Base-by-base conservation (phyloP, 225 moss, liverwort and hornwort species). In the Climacium dendroides region DNA sequence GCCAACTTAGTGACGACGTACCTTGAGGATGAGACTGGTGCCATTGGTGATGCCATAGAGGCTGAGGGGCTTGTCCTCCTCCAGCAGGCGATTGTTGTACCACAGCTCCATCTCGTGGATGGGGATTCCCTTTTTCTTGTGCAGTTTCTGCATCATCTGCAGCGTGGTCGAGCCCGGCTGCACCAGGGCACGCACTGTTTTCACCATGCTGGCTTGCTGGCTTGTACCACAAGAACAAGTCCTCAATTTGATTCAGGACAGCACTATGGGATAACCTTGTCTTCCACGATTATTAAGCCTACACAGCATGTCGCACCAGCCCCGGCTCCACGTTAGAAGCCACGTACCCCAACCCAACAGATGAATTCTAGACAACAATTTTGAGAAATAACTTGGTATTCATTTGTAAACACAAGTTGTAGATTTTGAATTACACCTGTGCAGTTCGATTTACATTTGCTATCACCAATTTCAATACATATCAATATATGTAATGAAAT, bases 31-130 rank as follows among this genome's bases (percentile, higher is more conserved):
- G 61, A 91, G 34, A 47, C 6, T 47, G 53, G 88, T 26, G 25
- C 71, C 88, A 37, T 83, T 35, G 24, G 6, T 8, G 74, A 91
- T 82, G 83, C 75, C 57, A 57, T 90, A 90, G 72, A 10, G 0
- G 32, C 64, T 60, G 39, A 91, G 89, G 66, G 41, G 73, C 86
- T 47, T 25, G 52, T 88, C 75, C 53, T 83, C 86, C 62, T 85
- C 83, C 37, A 91, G 62, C 53, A 37, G 41, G 4, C 22, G 34
- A 69, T 79, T 80, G 43, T 83, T 58, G 62, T 83, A 48, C 58
- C 54, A 77, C 14, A 92, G 26, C 32, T 79, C 47, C 89, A 89
- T 89, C 75, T 88, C 83, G 15, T 90, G 90, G 61, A 92, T 66
- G 65, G 90, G 86, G 45, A 86, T 78, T 16, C 86, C 67, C 35